Base-by-base conservation (phyloP, 2,329 filamentous ascomycete species). In the Nigrospora osmanthi region DNA sequence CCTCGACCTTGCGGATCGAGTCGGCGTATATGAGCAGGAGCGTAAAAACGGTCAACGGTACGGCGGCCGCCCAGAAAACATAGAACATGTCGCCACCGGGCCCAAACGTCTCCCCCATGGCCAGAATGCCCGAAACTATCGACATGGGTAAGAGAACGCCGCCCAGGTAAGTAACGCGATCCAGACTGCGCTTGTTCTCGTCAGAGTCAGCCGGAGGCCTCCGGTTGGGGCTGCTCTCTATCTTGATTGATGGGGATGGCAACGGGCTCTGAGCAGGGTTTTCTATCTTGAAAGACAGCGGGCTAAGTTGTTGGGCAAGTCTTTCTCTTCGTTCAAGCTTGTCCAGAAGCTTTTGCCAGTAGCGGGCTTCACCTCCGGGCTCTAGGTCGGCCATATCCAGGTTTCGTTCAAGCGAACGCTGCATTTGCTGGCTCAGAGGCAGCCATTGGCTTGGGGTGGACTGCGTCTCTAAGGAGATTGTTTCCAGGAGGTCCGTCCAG, bases 161-260 rank as follows among this genome's bases (percentile, higher is more conserved):
- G 40, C 72, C 73, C 11, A 76, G 62, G 54, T 76, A 76, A 1
- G 69, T 61, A 13, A 76, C 67, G 6, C 73, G 68, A 54, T 72
- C 66, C 9, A 75, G 62, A 16, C 66, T 64, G 14, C 64, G 62
- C 43, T 68, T 54, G 49, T 67, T 67, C 44, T 62, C 58, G 31
- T 64, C 58, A 6, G 48, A 33, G 15, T 39, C 35, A 14, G 37
- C 35, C 15, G 14, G 4, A 16, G 13, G 19, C n/a, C 11, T 2
- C 33, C 13, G 17, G 32, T 43, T 37, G 43, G 6, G 33, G 19
- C 15, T 34, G 19, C 38, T n/a, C 17, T 31, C 36, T 17, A n/a
- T 37, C 46, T 19, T 36, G 47, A 36, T 35, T 30, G 34, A 17
- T 11, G 16, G 31, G 23, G 40, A 13, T 35, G 35, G 19, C 16